phyloP scores from a whole-genome alignment of 306 rosid genomes.

The Dryas alaskensis region DNA sequence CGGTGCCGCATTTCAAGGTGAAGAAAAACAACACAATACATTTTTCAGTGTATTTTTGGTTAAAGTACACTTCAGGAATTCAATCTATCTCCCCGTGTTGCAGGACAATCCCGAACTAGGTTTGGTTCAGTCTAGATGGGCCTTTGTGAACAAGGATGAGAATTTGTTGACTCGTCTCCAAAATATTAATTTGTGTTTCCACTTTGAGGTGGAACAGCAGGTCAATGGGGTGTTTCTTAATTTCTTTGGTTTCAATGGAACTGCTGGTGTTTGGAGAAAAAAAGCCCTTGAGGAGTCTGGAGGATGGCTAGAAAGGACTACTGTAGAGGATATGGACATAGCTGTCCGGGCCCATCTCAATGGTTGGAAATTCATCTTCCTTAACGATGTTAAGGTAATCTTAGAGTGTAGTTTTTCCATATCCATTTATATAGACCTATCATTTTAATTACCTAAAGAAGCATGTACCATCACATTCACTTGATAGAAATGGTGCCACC shows the following conservation, averaged over 20 bases:
- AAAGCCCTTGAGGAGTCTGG: conserved; percentile 92
- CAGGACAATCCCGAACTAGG: conserved; percentile 85
- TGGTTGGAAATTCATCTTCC: conserved; percentile 92
- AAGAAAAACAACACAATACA: conserved; percentile 5
- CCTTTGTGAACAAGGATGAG: conserved; percentile 89
- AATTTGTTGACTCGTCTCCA: conserved; percentile 96
- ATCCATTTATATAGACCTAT: not conserved
- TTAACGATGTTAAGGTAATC: conserved; percentile 90
- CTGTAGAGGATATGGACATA: conserved; percentile 97
- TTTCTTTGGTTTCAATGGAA: conserved; percentile 97
- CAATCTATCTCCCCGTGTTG: conserved; percentile 19
- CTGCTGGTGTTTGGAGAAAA: conserved; percentile 99
- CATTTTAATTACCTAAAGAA: not conserved
- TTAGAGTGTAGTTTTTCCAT: not conserved
- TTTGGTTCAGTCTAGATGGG: conserved; percentile 94
- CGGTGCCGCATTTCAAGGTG: conserved; percentile 94
- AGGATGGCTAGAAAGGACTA: conserved; percentile 95
- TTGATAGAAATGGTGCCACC: not conserved
- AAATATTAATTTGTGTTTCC: conserved; percentile 89
- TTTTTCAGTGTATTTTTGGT: conserved; percentile 13
- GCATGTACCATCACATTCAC: not conserved
- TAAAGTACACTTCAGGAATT: conserved; percentile 20
- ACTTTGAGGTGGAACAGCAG: conserved; percentile 98
- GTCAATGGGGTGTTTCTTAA: conserved; percentile 86
- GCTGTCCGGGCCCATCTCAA: conserved; percentile 95